phyloP scores from a whole-genome alignment of 192 early-diverging fungal genomes.

The Entomortierella lignicola region DNA sequence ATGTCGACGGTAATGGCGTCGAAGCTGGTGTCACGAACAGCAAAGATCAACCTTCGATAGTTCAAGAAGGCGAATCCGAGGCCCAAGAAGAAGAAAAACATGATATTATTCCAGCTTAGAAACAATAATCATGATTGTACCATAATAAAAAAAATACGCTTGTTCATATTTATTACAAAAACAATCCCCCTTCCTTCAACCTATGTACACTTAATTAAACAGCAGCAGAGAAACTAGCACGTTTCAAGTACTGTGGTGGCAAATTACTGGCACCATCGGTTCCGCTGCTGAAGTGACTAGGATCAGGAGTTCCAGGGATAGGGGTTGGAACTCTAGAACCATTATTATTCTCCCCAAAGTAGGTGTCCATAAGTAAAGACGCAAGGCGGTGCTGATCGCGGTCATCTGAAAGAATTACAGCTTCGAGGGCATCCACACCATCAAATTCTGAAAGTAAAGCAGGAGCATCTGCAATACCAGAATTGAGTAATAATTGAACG shows the following conservation, averaged over 20 bases:
- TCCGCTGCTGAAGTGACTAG: background rate
- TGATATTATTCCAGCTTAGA: too few relatives aligned
- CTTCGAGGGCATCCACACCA: constrained; percentile 71
- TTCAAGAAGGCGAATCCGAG: background rate
- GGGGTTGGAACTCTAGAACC: constrained; percentile 48
- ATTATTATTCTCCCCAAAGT: constrained; percentile 65
- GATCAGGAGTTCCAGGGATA: constrained; percentile 42
- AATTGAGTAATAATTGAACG: constrained; percentile 63
- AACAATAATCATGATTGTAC: too few relatives aligned
- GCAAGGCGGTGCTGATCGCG: constrained; percentile 60
- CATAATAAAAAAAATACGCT: too few relatives aligned
- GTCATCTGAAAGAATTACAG: constrained; percentile 62
- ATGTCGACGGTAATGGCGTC: background rate
- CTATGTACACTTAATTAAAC: constrained; percentile 5
- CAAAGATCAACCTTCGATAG: too few relatives aligned
- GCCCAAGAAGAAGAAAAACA: background rate
- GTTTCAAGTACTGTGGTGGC: constrained; percentile 47
- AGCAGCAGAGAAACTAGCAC: constrained; percentile 33
- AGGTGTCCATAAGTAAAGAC: constrained; percentile 67
- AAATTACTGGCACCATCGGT: constrained; percentile 3
- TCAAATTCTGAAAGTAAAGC: constrained; percentile 43
- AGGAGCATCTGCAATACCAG: constrained; percentile 55
- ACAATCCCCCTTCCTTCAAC: too few relatives aligned
- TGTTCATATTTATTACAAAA: too few relatives aligned
- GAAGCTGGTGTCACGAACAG: background rate